Evolutionary conservation across 2,329 filamentous ascomycete species (phyloP), one percentile per base, ranked within the genome.

Genomic region (Colletotrichum echinochloae): DNA sequence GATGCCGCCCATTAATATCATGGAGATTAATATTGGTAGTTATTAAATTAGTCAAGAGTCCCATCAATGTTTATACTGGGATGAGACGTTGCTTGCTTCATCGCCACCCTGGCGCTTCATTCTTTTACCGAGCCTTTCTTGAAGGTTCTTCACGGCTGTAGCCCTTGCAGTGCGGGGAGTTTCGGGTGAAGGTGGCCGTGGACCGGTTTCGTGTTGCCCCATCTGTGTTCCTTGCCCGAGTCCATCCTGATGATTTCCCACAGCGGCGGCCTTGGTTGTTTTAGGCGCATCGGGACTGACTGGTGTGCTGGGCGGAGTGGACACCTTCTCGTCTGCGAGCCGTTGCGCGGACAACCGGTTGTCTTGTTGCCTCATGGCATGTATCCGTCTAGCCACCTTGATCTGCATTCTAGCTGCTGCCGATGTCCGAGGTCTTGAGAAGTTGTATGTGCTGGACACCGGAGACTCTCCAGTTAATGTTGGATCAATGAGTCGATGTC

Each of bases 381-480:
- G 57, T 30, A 67, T 1, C 4, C 67, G 51, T 33, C 26, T 59
- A 4, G 67, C 51, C 6, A 70, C 67, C n/a, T 67, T 67, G 1
- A 44, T 52, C 26, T 70, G 67, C 64, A 70, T 70, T 33, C 67
- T 67, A 5, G 64, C 67, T n/a, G 67, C 67, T 16, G 67, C 52
- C 3, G 67, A 67, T 3, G 57, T 67, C 16, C 67, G 51, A n/a
- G 67, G 67, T 7, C 67, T 54, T 3, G 67, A 70, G n/a, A 70
- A 70, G 20, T 67, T 70, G 26, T 70, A 65, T 44, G 67, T 9
- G 2, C 59, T 59, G 2, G 67, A 67, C 16, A 23, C 39, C 4
- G 48, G 23, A 5, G 48, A 54, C 23, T 12, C 23, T 11, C 33
- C 26, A 16, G 57, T 70, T 18, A 33, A 54, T 9, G 57, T 48